Percentiles rank a stretch among this genome's conserved stretches.
Evolutionary conservation across 441 rosid species (phyloP).

Genomic region (Melastoma candidum): DNA sequence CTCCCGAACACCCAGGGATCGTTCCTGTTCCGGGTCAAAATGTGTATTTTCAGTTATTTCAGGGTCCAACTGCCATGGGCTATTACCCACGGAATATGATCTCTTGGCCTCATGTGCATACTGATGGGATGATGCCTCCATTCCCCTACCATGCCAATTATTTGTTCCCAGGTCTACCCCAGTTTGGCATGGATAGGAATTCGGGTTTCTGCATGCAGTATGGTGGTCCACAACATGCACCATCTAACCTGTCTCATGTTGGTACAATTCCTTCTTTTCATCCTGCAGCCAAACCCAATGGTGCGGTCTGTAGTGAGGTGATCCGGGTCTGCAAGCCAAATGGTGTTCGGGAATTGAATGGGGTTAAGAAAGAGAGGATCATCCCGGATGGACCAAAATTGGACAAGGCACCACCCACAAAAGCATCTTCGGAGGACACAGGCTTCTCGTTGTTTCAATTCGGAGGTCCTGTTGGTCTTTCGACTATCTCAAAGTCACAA

Average conservation of each 20-base stretch:
- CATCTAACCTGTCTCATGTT: slow-evolving; percentile 30
- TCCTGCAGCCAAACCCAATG: slow-evolving; percentile 37
- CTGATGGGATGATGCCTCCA: slow-evolving; percentile 45
- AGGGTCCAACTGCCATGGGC: slow-evolving; percentile 57
- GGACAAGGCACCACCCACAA: slow-evolving; percentile 21
- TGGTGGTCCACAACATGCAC: slow-evolving; percentile 43
- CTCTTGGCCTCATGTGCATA: slow-evolving; percentile 65
- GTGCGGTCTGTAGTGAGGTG: slow-evolving; percentile 30
- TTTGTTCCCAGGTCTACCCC: slow-evolving; percentile 48
- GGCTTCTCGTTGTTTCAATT: slow-evolving; percentile 87
- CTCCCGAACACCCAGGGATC: slow-evolving; percentile 45
- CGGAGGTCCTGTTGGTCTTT: slow-evolving; percentile 72
- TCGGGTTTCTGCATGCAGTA: slow-evolving; percentile 60
- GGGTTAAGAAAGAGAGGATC: slow-evolving; percentile 24
- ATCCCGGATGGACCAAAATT: slow-evolving; percentile 16
- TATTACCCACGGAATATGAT: slow-evolving; percentile 81
- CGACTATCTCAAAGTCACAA: slow-evolving; percentile 23
- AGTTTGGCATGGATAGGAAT: slow-evolving; percentile 45
- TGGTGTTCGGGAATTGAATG: slow-evolving; percentile 17
- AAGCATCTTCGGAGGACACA: slow-evolving; percentile 22
- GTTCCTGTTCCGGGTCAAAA: slow-evolving; percentile 46
- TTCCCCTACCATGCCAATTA: slow-evolving; percentile 55
- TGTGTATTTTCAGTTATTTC: slow-evolving; percentile 50
- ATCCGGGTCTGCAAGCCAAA: slow-evolving; percentile 25
- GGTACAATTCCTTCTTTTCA: slow-evolving; percentile 48